phyloP scores from a whole-genome alignment of 305 asterid species.

The Fraxinus angustifolia region DNA sequence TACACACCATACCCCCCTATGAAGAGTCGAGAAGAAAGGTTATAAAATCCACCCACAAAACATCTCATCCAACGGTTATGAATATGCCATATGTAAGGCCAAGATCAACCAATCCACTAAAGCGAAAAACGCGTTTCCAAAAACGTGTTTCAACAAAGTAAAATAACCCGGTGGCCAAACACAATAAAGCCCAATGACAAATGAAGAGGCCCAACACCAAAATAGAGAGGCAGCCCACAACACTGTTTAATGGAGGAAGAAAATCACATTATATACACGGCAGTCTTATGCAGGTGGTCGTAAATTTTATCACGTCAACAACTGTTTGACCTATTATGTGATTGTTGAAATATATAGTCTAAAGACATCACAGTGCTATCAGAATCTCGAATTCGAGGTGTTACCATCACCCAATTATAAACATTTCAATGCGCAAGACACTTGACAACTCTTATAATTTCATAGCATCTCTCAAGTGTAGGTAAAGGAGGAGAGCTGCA shows the following conservation, averaged over 20 bases:
- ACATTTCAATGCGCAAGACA: neutral
- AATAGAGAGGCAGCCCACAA: too few species aligned
- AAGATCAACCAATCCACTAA: too few species aligned
- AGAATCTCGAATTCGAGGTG: neutral
- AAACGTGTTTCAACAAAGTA: too few species aligned
- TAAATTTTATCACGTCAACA: neutral
- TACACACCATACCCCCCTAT: too few species aligned
- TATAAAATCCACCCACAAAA: too few species aligned
- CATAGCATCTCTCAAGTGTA: neutral
- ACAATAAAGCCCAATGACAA: too few species aligned
- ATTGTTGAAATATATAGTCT: neutral
- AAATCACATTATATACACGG: neutral
- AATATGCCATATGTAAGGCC: too few species aligned
- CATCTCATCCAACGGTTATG: too few species aligned
- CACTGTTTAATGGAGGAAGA: neutral
- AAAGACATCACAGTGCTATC: neutral
- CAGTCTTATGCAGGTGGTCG: neutral
- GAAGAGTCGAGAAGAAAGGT: too few species aligned
- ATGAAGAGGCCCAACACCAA: too few species aligned
- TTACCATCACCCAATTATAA: neutral
- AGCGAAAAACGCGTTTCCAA: too few species aligned
- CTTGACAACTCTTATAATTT: neutral
- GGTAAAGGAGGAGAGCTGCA: neutral
- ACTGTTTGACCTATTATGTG: neutral
- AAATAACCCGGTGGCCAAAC: too few species aligned